Evolutionary conservation across 768 basidiomycete genomes (phyloP), one percentile per base, ranked within the genome.

Genomic region (Amanita rubescens): DNA sequence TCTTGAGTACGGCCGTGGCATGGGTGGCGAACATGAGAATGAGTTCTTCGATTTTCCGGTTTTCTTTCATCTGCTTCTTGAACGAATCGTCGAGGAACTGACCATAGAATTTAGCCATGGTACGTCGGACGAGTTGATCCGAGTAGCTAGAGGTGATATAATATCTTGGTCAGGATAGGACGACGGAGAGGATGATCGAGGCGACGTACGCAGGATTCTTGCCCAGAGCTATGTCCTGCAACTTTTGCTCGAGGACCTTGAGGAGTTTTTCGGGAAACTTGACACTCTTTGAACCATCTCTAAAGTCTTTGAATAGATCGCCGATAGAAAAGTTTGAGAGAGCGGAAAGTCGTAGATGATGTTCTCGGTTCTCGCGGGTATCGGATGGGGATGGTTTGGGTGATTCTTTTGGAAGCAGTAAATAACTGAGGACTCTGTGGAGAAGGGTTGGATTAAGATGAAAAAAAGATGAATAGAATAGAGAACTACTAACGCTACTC

Each of bases 1-100:
- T 96, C 78, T 85, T 88, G 55, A 98, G 77, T 8, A 90, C 82
- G 24, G 81, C 78, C 2, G 90, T 92, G 3, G 95, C 90, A 49
- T 92, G 85, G 1, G 94, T 90, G 10, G 94, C 94, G 62, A 97
- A 97, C 78, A 90, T 89, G 49, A 99, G 76, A 55, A 99, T 95
- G 51, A 99, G 85, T 58, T 97, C 94, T 70, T 99, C 96, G 35
- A 97, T 90, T 72, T 95, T 96, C 43, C 96, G 80, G 66, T 91
- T 94, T 67, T 97, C 94, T 69, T 92, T 91, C 82, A 97, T 87
- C 61, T 94, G 89, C 33, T 82, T 79, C 54, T 87, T 84, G 74
- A 96, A 95, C 35, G 75, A 77, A 24, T 91, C 87, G 54, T 89
- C 84, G 67, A 85, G 83, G 67, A 90, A 91, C 57, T 92, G 90